A percentile compares a stretch with the other conserved stretches of the same genome.
Conservation (phyloP, 1,284 basidiomycete species). For the Heterobasidion irregulare region DNA sequence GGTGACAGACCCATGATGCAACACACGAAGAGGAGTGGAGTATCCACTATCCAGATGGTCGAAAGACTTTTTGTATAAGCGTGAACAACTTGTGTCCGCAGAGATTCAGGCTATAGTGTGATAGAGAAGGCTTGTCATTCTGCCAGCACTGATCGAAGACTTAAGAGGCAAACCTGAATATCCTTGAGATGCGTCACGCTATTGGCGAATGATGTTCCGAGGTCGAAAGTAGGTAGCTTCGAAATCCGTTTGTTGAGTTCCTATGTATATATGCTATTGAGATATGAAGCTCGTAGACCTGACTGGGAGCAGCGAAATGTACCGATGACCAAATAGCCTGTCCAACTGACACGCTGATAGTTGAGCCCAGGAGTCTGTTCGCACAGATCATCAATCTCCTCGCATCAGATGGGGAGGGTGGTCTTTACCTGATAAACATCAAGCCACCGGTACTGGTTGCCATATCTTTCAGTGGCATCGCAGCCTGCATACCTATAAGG, state of each 20-base stretch:
- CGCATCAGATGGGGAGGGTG: slow-evolving; percentile 49
- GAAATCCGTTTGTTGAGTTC: slow-evolving; percentile 37
- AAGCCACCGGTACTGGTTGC: slow-evolving; percentile 51
- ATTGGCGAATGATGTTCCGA: slow-evolving; percentile 41
- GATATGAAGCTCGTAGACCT: neutral
- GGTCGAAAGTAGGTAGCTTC: slow-evolving; percentile 34
- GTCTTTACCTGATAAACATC: neutral
- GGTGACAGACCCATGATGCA: slow-evolving; percentile 44
- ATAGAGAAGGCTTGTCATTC: neutral
- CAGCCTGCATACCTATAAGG: slow-evolving; percentile 66
- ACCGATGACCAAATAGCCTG: slow-evolving; percentile 60
- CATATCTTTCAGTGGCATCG: slow-evolving; percentile 79
- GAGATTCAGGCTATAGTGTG: slow-evolving; percentile 30
- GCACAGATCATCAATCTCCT: slow-evolving; percentile 35
- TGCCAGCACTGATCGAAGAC: neutral
- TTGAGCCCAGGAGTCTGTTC: slow-evolving; percentile 45
- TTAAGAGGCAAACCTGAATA: slow-evolving; percentile 36
- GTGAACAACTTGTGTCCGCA: slow-evolving; percentile 46
- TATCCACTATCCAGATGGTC: slow-evolving; percentile 66
- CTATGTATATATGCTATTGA: neutral
- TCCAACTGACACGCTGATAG: slow-evolving; percentile 66
- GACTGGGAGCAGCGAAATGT: slow-evolving; percentile 3
- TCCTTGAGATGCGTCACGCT: slow-evolving; percentile 43
- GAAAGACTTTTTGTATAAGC: slow-evolving; percentile 65
- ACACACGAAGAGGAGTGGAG: slow-evolving; percentile 50